These are phyloP conservation scores for Cicer yamashitae DNA, from an alignment of 306 rosid species.

Conservation along the genomic window DNA sequence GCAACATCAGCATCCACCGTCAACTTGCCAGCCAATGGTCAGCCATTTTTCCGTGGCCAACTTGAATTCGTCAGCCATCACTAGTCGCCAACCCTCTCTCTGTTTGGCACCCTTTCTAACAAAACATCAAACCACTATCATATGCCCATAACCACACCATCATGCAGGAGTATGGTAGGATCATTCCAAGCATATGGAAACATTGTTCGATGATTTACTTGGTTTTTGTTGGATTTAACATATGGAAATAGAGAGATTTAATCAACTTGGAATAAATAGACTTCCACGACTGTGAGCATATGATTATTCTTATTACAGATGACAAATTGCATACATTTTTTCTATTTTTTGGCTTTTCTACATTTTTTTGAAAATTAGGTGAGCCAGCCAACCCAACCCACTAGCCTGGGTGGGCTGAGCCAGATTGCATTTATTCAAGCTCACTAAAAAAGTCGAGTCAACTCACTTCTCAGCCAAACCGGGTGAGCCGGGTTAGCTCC, in stretches of 20 bases:
- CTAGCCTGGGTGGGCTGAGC: not conserved
- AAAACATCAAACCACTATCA: not conserved
- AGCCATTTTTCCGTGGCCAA: not conserved
- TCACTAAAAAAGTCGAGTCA: not conserved
- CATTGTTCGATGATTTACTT: not conserved
- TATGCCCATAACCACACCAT: not conserved
- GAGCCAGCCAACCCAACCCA: not conserved
- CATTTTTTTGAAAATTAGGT: not conserved
- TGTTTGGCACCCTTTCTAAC: not conserved
- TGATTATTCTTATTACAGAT: not conserved
- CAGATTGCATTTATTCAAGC: not conserved
- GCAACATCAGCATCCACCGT: not conserved
- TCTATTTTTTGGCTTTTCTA: not conserved
- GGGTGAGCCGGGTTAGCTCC: not conserved
- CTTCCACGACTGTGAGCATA: not conserved
- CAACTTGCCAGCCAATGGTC: not conserved
- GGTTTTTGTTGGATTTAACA: not conserved
- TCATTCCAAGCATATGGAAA: not conserved
- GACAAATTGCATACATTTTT: not conserved
- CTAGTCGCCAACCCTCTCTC: not conserved
- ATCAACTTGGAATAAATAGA: not conserved
- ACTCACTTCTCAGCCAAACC: not conserved
- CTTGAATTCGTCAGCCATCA: not conserved
- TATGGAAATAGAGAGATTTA: not conserved
- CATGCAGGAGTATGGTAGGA: not conserved